These are phyloP conservation scores for Didymella lethalis DNA, from an alignment of 2,329 filamentous ascomycete species.

Conservation along the genomic window DNA sequence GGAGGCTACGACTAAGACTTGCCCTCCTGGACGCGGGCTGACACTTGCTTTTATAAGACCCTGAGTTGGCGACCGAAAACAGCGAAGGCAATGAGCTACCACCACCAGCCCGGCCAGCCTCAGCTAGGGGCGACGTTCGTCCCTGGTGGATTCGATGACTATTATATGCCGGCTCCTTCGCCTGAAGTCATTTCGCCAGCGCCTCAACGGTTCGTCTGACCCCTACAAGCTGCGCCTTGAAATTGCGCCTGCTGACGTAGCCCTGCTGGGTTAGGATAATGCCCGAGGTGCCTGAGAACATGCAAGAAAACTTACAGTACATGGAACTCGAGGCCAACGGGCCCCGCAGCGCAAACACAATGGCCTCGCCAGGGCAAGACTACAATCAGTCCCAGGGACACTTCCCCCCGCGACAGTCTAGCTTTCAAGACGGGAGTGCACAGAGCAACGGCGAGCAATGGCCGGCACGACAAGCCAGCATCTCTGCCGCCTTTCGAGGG, in stretches of 20 bases:
- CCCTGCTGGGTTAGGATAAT: slow-evolving; percentile 70
- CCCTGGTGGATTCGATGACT: slow-evolving; percentile 72
- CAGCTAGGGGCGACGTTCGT: slow-evolving; percentile 67
- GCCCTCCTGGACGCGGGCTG: slow-evolving; percentile 38
- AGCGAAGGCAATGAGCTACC: slow-evolving; percentile 47
- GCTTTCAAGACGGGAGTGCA: slow-evolving; percentile 37
- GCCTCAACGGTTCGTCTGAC: slow-evolving; percentile 68
- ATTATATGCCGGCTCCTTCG: slow-evolving; percentile 64
- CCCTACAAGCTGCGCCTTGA: slow-evolving; percentile 28
- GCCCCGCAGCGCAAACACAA: slow-evolving; percentile 38
- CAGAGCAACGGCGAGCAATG: slow-evolving; percentile 36
- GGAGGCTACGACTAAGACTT: slow-evolving; percentile 23
- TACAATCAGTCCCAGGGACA: slow-evolving; percentile 38
- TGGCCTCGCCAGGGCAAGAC: slow-evolving; percentile 43
- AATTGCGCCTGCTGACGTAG: slow-evolving; percentile 45
- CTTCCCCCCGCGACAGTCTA: slow-evolving; percentile 44
- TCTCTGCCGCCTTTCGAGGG: slow-evolving; percentile 49
- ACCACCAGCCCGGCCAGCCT: slow-evolving; percentile 48
- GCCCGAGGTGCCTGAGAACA: slow-evolving; percentile 94
- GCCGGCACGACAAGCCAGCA: slow-evolving; percentile 46
- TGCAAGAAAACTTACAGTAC: slow-evolving; percentile 91
- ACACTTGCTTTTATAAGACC: slow-evolving; percentile 32
- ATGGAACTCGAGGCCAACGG: slow-evolving; percentile 81
- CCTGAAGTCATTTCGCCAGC: slow-evolving; percentile 73
- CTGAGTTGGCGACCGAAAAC: slow-evolving; percentile 22